phyloP scores from a whole-genome alignment of 2,329 filamentous ascomycete genomes.

The Cryphonectria carpinicola region DNA sequence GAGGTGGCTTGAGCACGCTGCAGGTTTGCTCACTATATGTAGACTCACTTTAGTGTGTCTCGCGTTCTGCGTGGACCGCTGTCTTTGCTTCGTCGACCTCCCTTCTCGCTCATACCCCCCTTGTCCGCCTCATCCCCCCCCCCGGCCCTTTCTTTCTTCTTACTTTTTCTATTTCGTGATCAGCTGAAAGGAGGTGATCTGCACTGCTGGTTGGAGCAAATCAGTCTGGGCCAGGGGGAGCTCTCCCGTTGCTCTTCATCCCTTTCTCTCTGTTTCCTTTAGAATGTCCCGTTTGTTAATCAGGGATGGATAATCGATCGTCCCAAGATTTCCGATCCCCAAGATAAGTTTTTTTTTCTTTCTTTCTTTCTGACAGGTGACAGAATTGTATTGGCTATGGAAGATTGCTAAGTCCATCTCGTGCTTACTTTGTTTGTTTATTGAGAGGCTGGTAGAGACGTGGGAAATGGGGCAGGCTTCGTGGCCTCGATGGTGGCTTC shows the following conservation, averaged over 20 bases:
- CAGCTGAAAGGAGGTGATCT: background rate
- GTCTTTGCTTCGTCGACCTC: too few relatives aligned
- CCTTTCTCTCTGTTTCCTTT: background rate
- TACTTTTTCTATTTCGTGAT: background rate
- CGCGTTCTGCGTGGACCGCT: too few relatives aligned
- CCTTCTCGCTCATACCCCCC: too few relatives aligned
- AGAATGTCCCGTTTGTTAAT: background rate
- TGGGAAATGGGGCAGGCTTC: background rate
- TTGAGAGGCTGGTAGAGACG: background rate
- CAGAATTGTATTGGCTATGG: background rate
- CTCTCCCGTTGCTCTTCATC: background rate
- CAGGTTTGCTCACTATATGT: background rate
- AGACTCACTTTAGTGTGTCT: background rate
- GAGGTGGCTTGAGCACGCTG: background rate
- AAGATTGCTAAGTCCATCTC: background rate
- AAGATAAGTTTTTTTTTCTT: background rate
- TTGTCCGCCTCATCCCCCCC: too few relatives aligned
- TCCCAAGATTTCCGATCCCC: background rate
- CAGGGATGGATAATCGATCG: background rate
- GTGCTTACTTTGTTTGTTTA: background rate
- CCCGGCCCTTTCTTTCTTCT: background rate
- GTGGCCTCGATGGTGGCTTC: background rate
- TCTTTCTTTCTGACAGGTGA: background rate
- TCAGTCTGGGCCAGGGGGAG: background rate
- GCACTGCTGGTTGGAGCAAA: background rate